Evolutionary conservation across 352 stramenopile genomes (phyloP), one percentile per base, ranked within the genome.

Genomic region (Phytophthora cajani): DNA sequence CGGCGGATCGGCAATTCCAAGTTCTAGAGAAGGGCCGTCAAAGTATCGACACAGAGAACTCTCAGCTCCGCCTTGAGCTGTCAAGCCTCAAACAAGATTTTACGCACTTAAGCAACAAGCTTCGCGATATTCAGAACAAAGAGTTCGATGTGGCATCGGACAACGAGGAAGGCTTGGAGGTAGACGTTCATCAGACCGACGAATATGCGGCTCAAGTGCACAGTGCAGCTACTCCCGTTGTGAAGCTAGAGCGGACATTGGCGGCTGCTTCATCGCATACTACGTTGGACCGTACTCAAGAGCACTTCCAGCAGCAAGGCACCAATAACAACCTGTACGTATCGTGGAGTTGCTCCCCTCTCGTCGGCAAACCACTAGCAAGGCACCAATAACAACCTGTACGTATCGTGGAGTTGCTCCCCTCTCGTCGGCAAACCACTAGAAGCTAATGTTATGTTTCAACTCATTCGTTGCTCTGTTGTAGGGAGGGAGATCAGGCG

Each of bases 1-100:
- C 64, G 44, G 59, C 55, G 14, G 56, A 73, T 23, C 61, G 73
- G 3, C 60, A 65, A 33, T 16, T 77, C 9, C 32, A 59, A 59
- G 33, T 21, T 17, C 23, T 77, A 3, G 64, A 73, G 9, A 50
- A 50, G 16, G 64, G 63, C 33, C 55, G 64, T 14, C 38, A 73
- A 36, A 49, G 30, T 2, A 55, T 67, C 55, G 59, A 77, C 17
- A 44, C 12, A 11, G 65, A 77, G 14, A 77, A 74, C 46, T 1
- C 1, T 14, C 51, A n/a, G 0, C 70, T 77, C 52, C 65, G 66
- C 55, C 25, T 14, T 27, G 60, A 67, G 25, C 60, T 67, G 19
- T n/a, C 40, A 53, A 57, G 44, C 9, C 16, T 77, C 0, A 40
- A 53, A 14, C 47, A 64, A n/a, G 11, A 47, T 25, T n/a, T 70